Evolutionary conservation across 768 basidiomycete species (phyloP), one percentile per base, ranked within the genome.

Genomic region (Chiua virens): DNA sequence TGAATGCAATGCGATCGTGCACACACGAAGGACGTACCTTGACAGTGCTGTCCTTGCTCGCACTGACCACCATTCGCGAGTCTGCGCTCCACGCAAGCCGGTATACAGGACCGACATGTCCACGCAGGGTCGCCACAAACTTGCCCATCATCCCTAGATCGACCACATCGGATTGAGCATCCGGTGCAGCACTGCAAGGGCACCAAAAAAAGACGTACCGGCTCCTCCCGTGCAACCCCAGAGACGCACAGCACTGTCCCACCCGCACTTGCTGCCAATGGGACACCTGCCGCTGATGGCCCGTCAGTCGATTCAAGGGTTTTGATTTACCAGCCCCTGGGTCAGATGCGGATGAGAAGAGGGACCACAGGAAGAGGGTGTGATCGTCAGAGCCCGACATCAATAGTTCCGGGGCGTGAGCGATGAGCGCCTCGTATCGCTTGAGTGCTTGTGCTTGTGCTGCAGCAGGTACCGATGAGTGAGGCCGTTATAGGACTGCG

Each of bases 81-180:
- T 98, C 96, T 5, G 92, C 88, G 52, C 90, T 94, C 96, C 96
- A 99, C 4, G 93, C 85, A 32, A 99, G 76, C 36, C 97, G 78
- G 66, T 98, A 98, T 14, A 99, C 97, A 10, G 92, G 86, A 8
- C 88, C 92, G 15, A 99, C 88, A 64, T 99, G 96, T 0, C 96
- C 96, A 23, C 96, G 75, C 36, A 97, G 10, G 23, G 32, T 34
- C 14, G 32, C 32, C 14, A 34, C 32, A 15, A 34, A 34, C 32
- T 34, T 34, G 32, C 32, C 32, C 32, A 34, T 34, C 7, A 7
- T 15, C 32, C 32, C 32, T 34, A 14, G 14, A 8, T 34, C 32
- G 32, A 34, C 32, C 14, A 34, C 4, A 10, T 30, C 28, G 75
- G 28, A 15, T 34, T 34, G 15, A 34, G 32, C 13, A 34, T 34